Percentiles rank a stretch among this genome's conserved stretches.
Conservation (phyloP, 805 yeast genomes). For the Saturnispora sekii region DNA sequence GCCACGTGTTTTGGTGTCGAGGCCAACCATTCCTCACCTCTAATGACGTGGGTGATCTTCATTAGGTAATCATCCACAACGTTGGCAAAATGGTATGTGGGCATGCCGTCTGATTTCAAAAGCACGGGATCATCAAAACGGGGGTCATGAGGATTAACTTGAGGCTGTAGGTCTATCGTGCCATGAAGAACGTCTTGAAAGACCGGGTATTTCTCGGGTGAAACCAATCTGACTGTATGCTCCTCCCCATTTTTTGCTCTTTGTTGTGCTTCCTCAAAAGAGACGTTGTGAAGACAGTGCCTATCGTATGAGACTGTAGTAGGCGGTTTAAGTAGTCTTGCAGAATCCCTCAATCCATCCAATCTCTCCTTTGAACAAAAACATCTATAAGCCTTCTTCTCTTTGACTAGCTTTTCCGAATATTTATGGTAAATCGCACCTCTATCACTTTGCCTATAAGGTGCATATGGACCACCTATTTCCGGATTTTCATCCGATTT, state of each 20-base stretch:
- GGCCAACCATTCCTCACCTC: constrained; percentile 98
- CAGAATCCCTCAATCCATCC: constrained; percentile 56
- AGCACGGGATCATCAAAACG: constrained; percentile 86
- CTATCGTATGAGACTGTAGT: constrained; percentile 90
- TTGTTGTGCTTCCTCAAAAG: constrained; percentile 31
- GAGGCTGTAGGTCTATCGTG: constrained; percentile 64
- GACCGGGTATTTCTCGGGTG: constrained; percentile 62
- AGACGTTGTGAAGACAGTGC: constrained; percentile 45
- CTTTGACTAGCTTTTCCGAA: constrained; percentile 43
- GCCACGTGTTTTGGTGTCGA: constrained; percentile 94
- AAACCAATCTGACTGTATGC: constrained; percentile 60
- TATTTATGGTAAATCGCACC: constrained; percentile 53
- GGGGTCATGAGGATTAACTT: constrained; percentile 55
- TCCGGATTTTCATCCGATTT: constrained; percentile 80
- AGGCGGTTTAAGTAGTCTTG: constrained; percentile 70
- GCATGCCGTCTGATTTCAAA: constrained; percentile 87
- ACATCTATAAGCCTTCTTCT: constrained; percentile 78
- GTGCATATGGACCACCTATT: constrained; percentile 66
- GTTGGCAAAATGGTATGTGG: constrained; percentile 95
- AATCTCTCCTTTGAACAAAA: constrained; percentile 77
- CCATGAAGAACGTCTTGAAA: constrained; percentile 79
- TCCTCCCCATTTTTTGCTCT: constrained; percentile 29
- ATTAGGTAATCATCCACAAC: constrained; percentile 91
- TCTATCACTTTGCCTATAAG: constrained; percentile 82
- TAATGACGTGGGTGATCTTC: constrained; percentile 85